A percentile compares a stretch with the other conserved stretches of the same genome.
phyloP scores from a whole-genome alignment of 2,329 filamentous ascomycete species.

The Trichoderma gracile region DNA sequence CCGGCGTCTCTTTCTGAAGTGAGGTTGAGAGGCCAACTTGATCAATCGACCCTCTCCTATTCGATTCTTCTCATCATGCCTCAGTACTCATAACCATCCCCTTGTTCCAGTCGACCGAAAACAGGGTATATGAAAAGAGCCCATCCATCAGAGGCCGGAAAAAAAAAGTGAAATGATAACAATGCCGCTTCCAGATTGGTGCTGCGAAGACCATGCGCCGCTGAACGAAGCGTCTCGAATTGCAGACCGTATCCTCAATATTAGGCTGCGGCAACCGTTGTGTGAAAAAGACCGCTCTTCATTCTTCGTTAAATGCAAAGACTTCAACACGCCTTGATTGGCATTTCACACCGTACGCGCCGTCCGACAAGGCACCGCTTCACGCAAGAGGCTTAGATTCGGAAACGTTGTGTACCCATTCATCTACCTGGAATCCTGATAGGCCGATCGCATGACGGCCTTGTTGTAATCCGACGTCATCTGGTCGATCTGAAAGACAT shows the following conservation, averaged over 20 bases:
- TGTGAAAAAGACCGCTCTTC: background rate
- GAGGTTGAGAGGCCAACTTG: constrained; percentile 6
- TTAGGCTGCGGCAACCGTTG: background rate
- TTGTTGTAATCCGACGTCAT: constrained; percentile 41
- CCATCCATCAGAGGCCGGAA: background rate
- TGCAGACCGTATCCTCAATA: background rate
- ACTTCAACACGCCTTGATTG: background rate
- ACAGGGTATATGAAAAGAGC: background rate
- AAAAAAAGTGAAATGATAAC: background rate
- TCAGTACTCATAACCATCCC: background rate
- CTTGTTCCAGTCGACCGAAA: background rate
- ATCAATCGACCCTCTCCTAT: background rate
- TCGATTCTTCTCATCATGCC: background rate
- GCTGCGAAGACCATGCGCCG: background rate
- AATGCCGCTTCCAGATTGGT: background rate
- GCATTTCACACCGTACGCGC: background rate
- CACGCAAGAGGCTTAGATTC: background rate
- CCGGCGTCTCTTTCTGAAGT: constrained; percentile 17
- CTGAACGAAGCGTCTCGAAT: background rate
- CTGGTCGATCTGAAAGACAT: constrained; percentile 38
- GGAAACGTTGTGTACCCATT: background rate
- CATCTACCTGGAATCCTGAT: constrained; percentile 34
- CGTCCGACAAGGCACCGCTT: background rate
- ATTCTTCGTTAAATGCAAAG: background rate
- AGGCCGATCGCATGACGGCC: constrained; percentile 40